These are phyloP conservation scores for Zygosaccharomyces sapae DNA, from an alignment of 1,139 yeast species.

Conservation along the genomic window DNA sequence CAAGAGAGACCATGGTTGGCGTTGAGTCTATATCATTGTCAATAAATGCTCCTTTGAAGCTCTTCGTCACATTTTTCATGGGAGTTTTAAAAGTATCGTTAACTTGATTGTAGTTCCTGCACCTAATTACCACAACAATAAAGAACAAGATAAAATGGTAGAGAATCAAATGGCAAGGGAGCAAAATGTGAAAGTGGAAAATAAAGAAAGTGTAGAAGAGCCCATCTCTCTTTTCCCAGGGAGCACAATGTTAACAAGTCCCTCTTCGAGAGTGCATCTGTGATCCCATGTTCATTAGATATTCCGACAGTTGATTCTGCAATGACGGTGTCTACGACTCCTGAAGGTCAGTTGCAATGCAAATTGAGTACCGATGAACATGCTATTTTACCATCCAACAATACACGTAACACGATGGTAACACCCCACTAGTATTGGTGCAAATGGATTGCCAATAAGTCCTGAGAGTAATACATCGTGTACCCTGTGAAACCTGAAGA, in stretches of 20 bases:
- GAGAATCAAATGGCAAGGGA: constrained; percentile 2
- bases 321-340: constrained; percentile 24
- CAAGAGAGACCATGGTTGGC: background rate
- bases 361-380: constrained; percentile 13
- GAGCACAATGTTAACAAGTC: constrained; percentile 23
- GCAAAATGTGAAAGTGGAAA: constrained; percentile 1
- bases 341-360: constrained; percentile 26
- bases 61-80: constrained; percentile 11
- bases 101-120: constrained; percentile 11
- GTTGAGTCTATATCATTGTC: background rate
- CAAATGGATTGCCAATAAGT: constrained; percentile 18
- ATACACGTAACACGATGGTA: constrained; percentile 1
- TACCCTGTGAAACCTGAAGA: constrained; percentile 12
- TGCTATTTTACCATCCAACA: background rate
- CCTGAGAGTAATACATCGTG: constrained; percentile 24
- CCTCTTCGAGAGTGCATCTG: constrained; percentile 19
- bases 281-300: constrained; percentile 30
- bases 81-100: constrained; percentile 13
- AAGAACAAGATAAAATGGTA: constrained; percentile 2
- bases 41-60: constrained; percentile 6
- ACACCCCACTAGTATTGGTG: constrained; percentile 1
- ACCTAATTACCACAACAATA: background rate
- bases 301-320: constrained; percentile 21
- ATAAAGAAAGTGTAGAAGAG: background rate
- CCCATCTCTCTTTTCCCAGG: constrained; percentile 24